These are phyloP conservation scores for Coemansia sp. DNA, from an alignment of 192 early-diverging fungal species.

Conservation along the genomic window DNA sequence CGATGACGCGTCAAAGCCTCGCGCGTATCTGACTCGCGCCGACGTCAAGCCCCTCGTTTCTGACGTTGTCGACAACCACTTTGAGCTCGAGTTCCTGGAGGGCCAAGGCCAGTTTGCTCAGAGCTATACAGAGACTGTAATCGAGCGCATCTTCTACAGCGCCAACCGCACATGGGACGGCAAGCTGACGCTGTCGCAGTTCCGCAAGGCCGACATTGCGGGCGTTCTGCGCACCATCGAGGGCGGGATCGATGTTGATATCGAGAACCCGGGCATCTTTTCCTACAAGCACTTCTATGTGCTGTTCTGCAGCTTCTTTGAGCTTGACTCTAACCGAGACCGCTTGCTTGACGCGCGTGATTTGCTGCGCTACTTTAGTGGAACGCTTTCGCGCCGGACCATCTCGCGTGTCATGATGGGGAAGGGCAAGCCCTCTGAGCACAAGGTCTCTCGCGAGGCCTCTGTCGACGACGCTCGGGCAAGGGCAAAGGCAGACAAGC, in stretches of 20 bases:
- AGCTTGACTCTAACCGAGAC: slow-evolving; percentile 89
- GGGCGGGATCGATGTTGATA: slow-evolving; percentile 65
- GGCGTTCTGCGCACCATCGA: slow-evolving; percentile 69
- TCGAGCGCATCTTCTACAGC: slow-evolving; percentile 84
- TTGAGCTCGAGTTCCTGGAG: slow-evolving; percentile 84
- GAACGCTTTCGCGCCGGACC: slow-evolving; percentile 68
- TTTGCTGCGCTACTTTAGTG: slow-evolving; percentile 73
- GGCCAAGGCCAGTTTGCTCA: slow-evolving; percentile 81
- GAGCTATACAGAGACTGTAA: slow-evolving; percentile 90
- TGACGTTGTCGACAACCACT: slow-evolving; percentile 87
- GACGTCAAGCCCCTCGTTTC: slow-evolving; percentile 73
- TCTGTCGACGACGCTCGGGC: slow-evolving; percentile 11
- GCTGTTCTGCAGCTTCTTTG: slow-evolving; percentile 97
- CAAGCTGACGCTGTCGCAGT: slow-evolving; percentile 77
- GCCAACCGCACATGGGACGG: slow-evolving; percentile 68
- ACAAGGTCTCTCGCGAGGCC: background rate
- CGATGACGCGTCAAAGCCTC: slow-evolving; percentile 42
- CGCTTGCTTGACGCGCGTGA: slow-evolving; percentile 72
- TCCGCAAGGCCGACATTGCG: slow-evolving; percentile 66
- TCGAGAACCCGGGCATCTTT: slow-evolving; percentile 79
- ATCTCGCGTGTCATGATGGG: slow-evolving; percentile 79
- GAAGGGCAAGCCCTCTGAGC: slow-evolving; percentile 53
- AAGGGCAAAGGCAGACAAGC: slow-evolving; percentile 31
- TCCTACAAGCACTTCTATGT: slow-evolving; percentile 99
- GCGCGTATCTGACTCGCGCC: slow-evolving; percentile 58